Evolutionary conservation across 441 rosid species (phyloP), one percentile per base, ranked within the genome.

Genomic region (Erysimum cheiri): DNA sequence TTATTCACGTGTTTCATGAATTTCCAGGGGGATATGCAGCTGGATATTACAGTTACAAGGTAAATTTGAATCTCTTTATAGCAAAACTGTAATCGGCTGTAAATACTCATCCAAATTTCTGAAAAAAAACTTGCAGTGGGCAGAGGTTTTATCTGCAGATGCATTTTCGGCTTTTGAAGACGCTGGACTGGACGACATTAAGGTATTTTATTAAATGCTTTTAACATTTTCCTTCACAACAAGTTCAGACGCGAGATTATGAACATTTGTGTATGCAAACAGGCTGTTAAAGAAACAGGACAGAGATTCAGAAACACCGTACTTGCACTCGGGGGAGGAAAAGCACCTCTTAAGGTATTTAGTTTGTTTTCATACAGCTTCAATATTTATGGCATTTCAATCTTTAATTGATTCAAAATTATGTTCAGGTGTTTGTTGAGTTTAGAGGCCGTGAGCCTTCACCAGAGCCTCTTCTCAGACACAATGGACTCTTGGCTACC

Each of bases 151-250:
- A 70, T 93, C 98, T 66, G 98, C 97, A n/a, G 98, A 93, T 88
- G 98, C 98, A 70, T 91, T 93, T 83, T 93, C 98, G 19, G 97
- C 98, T 53, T 91, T 91, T 72, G 98, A 93, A 86, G 98, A 93
- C 54, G 96, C 88, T 75, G 97, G 98, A 63, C 75, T 89, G 64
- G 82, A 89, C 59, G 81, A 89, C 77, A 73, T 64, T 63, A 81
- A 89, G 96, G 98, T 93, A 83, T n/a, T 5, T 55, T 8, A 7
- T 19, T 33, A 59, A 55, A 81, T 15, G 58, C 60, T 26, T 61
- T 31, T 48, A 39, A 36, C 8, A 32, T 29, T 1, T 35, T 28
- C 8, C 24, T 43, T 28, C 3, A 48, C 57, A 60, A 12, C 49
- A 28, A 33, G 7, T 61, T 41, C 10, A 57, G 17, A 48, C 6